phyloP scores from a whole-genome alignment of 805 yeast species.

The Saccharomycopsis sp. region DNA sequence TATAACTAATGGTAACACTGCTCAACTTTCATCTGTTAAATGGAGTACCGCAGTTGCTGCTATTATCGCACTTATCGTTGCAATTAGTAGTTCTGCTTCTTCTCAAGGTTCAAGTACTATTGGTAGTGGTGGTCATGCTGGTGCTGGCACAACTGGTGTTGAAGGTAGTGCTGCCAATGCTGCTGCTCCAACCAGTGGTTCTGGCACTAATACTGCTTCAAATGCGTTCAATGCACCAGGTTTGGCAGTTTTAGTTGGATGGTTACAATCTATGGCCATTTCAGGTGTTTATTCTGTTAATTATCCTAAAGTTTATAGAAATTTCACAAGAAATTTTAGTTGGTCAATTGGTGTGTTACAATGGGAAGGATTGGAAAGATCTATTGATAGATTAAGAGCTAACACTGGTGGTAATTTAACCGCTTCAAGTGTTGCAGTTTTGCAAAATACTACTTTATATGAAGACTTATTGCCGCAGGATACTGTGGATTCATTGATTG shows the following conservation, averaged over 20 bases:
- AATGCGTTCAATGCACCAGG: constrained; percentile 25
- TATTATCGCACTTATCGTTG: constrained; percentile 25
- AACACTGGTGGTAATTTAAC: constrained; percentile 28
- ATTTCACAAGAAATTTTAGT: constrained; percentile 28
- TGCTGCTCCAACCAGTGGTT: constrained; percentile 20
- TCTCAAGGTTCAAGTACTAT: constrained; percentile 16
- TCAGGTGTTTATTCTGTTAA: constrained; percentile 28
- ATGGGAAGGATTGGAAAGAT: constrained; percentile 26
- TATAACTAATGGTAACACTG: constrained; percentile 28
- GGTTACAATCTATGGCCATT: constrained; percentile 28
- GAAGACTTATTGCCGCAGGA: constrained; percentile 9
- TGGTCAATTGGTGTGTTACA: constrained; percentile 29
- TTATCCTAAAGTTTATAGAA: constrained; percentile 28
- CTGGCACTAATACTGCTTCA: constrained; percentile 22
- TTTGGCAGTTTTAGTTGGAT: constrained; percentile 25
- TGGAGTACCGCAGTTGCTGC: constrained; percentile 28
- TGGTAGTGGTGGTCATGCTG: constrained; percentile 14
- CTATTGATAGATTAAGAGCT: constrained; percentile 26
- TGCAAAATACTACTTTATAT: constrained; percentile 21
- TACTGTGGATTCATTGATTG: not conserved
- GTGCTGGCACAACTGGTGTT: constrained; percentile 17
- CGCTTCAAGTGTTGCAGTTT: constrained; percentile 16
- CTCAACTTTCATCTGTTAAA: constrained; percentile 24
- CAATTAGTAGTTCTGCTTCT: constrained; percentile 21
- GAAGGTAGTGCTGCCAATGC: constrained; percentile 16